Conservation (phyloP, 345 rosid species). For the Eutrema japonicum region DNA sequence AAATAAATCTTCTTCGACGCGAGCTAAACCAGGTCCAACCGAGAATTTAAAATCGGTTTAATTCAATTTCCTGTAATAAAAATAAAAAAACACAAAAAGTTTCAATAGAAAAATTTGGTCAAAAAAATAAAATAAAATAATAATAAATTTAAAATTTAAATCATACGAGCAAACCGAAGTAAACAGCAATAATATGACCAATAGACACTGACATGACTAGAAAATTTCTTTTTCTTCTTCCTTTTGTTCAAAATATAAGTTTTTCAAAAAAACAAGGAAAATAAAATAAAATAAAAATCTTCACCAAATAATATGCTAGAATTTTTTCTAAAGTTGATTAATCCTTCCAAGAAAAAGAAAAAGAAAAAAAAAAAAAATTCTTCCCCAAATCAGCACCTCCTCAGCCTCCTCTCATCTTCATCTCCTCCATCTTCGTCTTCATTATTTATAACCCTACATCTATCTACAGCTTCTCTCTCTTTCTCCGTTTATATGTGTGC, state of each 20-base stretch:
- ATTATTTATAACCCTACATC: conserved; percentile 34
- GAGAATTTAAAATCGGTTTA: too few species aligned
- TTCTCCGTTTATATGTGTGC: conserved; percentile 22
- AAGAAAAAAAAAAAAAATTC: conserved; percentile 9
- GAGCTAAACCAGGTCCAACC: too few species aligned
- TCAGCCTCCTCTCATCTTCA: conserved; percentile 43
- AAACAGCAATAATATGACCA: conserved; percentile 37
- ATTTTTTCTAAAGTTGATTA: conserved; percentile 30
- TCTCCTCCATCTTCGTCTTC: conserved; percentile 26
- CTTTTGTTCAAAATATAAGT: background rate
- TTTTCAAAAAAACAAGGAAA: background rate
- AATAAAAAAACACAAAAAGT: too few species aligned
- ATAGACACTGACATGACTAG: conserved; percentile 15
- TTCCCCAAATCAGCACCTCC: conserved; percentile 44
- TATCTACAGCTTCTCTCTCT: conserved; percentile 20
- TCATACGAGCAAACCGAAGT: conserved; percentile 16
- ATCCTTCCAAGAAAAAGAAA: conserved; percentile 28
- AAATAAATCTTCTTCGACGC: too few species aligned
- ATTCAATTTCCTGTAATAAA: too few species aligned
- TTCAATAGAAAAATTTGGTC: too few species aligned
- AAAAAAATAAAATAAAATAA: too few species aligned
- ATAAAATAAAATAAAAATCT: conserved; percentile 24
- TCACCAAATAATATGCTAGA: conserved; percentile 37
- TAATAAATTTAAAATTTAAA: background rate
- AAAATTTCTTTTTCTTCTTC: conserved; percentile 1